A percentile compares a stretch with the other conserved stretches of the same genome.
Evolutionary conservation across 2,329 filamentous ascomycete species (phyloP).

Genomic region (Pseudogymnoascus sp.): DNA sequence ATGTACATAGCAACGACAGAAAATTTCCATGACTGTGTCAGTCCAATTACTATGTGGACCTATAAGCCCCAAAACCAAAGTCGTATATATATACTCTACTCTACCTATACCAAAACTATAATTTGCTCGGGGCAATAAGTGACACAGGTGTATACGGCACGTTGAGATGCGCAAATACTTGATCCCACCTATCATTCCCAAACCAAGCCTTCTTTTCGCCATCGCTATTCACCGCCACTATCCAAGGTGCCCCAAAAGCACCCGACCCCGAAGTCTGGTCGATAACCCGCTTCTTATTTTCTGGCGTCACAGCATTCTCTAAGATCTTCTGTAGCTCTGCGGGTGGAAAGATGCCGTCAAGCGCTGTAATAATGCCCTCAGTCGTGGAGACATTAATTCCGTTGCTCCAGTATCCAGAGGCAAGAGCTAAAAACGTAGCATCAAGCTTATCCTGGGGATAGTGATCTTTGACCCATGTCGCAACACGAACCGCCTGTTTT

Average conservation of each 20-base stretch:
- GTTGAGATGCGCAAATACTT: slow-evolving; percentile 15
- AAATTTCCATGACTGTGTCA: neutral
- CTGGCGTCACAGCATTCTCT: slow-evolving; percentile 13
- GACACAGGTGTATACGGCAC: slow-evolving; percentile 16
- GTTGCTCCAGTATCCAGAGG: slow-evolving; percentile 15
- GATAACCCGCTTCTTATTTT: slow-evolving; percentile 17
- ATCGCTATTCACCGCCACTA: slow-evolving; percentile 13
- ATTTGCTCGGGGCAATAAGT: slow-evolving; percentile 7
- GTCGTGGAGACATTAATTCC: slow-evolving; percentile 14
- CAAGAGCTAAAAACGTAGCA: slow-evolving; percentile 14
- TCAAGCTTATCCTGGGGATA: slow-evolving; percentile 13
- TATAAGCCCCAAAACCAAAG: neutral
- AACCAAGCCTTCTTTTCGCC: slow-evolving; percentile 16
- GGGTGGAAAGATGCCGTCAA: slow-evolving; percentile 11
- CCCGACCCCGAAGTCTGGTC: slow-evolving; percentile 13
- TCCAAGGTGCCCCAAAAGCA: slow-evolving; percentile 20
- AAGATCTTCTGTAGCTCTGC: slow-evolving; percentile 14
- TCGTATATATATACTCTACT: neutral
- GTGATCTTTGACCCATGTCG: slow-evolving; percentile 15
- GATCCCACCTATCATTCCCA: slow-evolving; percentile 20
- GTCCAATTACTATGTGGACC: neutral
- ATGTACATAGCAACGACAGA: neutral
- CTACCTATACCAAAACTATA: neutral
- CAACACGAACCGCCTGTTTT: slow-evolving; percentile 15
- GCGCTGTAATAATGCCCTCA: slow-evolving; percentile 13